Evolutionary conservation across 2,329 filamentous ascomycete species (phyloP).

Genomic region (Pyrenochaeta sp.): DNA sequence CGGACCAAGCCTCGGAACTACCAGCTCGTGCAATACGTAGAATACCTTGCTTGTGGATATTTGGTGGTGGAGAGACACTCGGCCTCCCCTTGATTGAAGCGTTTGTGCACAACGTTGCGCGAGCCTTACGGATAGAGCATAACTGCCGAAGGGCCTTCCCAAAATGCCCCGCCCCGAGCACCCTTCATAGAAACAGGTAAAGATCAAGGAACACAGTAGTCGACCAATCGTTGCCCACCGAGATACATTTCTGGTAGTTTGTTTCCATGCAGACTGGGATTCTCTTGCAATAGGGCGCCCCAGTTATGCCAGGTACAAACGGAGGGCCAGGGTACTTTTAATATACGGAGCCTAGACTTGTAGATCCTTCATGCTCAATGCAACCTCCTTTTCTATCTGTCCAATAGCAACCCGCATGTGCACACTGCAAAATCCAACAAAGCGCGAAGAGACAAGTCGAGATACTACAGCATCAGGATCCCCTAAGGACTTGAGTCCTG

Average conservation of each 20-base stretch:
- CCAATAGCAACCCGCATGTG: slow-evolving; percentile 15
- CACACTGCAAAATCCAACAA: slow-evolving; percentile 2
- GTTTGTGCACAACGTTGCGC: slow-evolving; percentile 6
- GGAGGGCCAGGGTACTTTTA: slow-evolving; percentile 18
- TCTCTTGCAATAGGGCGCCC: slow-evolving; percentile 15
- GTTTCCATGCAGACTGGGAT: slow-evolving; percentile 6
- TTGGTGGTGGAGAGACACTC: slow-evolving; percentile 2
- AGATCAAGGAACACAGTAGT: slow-evolving; percentile 4
- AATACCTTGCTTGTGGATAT: not conserved
- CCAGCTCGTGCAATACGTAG: not conserved
- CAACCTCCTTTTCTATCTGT: slow-evolving; percentile 14
- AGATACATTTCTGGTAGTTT: slow-evolving; percentile 1
- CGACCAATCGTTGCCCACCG: slow-evolving; percentile 23
- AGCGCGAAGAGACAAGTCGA: not conserved
- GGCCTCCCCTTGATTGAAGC: not conserved
- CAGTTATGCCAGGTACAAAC: slow-evolving; percentile 1
- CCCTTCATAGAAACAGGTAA: not conserved
- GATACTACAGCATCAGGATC: not conserved
- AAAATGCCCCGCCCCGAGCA: not conserved
- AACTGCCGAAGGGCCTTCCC: not conserved
- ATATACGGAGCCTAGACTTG: slow-evolving; percentile 17
- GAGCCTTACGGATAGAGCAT: slow-evolving; percentile 9
- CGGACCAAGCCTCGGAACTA: slow-evolving; percentile 1
- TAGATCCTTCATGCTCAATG: slow-evolving; percentile 32
- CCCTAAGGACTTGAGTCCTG: too few relatives aligned